These are phyloP conservation scores for Sorghum bicolor DNA, from an alignment of 176 grass and related monocot species.

Conservation along the genomic window DNA sequence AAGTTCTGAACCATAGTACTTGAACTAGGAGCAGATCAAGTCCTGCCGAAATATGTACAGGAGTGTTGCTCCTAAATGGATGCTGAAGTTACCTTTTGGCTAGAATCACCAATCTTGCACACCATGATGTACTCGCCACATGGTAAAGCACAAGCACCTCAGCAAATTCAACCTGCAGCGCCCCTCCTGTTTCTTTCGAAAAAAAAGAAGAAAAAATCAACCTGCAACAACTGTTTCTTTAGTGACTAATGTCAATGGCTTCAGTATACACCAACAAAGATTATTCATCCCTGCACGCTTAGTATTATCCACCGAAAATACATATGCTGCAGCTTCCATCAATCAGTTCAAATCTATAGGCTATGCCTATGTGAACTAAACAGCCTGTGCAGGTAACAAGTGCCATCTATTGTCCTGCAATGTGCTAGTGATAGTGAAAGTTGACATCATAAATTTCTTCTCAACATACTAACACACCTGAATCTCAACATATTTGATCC, in stretches of 20 bases:
- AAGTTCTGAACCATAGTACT: neutral
- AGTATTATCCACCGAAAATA: neutral
- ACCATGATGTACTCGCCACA: slow-evolving; percentile 77
- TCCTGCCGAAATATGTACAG: neutral
- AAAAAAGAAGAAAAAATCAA: no score
- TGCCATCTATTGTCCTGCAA: neutral
- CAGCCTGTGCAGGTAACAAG: neutral
- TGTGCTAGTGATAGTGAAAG: neutral
- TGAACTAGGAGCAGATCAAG: neutral
- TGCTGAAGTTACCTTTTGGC: slow-evolving; percentile 55
- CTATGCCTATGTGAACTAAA: neutral
- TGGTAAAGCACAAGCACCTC: slow-evolving; percentile 66
- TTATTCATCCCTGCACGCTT: neutral
- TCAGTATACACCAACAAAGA: slow-evolving; percentile 9
- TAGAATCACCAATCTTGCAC: slow-evolving; percentile 75
- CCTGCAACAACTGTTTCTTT: neutral
- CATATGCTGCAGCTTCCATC: neutral
- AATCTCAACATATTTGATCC: neutral
- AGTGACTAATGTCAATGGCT: neutral
- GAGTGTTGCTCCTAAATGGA: neutral
- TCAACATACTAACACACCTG: neutral
- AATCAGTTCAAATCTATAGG: neutral
- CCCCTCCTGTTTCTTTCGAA: no score
- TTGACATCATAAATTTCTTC: neutral
- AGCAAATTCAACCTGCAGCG: slow-evolving; percentile 72